Base-by-base conservation (phyloP, 306 rosid genomes). In the Sicyos baderoa region DNA sequence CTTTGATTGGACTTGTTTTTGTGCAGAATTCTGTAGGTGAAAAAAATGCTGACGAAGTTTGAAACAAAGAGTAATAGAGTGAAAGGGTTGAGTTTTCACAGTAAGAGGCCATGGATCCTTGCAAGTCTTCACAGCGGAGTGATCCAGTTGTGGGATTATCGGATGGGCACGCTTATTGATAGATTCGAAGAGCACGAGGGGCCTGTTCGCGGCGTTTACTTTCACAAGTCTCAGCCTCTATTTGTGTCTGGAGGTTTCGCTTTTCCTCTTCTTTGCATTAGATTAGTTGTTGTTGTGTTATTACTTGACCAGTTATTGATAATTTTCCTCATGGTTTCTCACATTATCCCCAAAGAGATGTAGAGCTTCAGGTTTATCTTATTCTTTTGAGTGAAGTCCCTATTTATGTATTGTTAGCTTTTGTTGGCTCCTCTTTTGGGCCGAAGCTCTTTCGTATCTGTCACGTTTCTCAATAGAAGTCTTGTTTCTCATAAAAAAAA, bases 51-150 rank as follows among this genome's bases (percentile, higher is more conserved):
- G 95, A 92, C 97, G 27, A 92, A 92, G 84, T 89, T 92, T 75
- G 97, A 92, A 81, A 92, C 97, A 56, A 92, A 92, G 83, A 92
- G 97, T 79, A 92, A 92, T 72, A 84, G 96, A 87, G 97, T 92
- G 73, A 92, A 92, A 87, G 97, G 97, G 54, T 79, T 92, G 78
- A 92, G 97, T 85, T 89, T 92, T 81, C 97, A 92, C 73, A 84
- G 75, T 71, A 92, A 92, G 84, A 84, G 97, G 78, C 97, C 97
- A 0, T 92, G 97, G 97, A 84, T 92, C 86, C 89, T 92, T 25
- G 97, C 97, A 57, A 92, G 97, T 89, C 97, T 92, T 72, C 97
- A 92, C 85, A 89, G 96, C 61, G 97, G 97, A 14, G 97, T 92
- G 86, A 82, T 92, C 86, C 97, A 92, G 84, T 87, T 92, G 75